These are phyloP conservation scores for Cladophialophora immunda DNA, from an alignment of 2,329 filamentous ascomycete genomes.

Conservation along the genomic window DNA sequence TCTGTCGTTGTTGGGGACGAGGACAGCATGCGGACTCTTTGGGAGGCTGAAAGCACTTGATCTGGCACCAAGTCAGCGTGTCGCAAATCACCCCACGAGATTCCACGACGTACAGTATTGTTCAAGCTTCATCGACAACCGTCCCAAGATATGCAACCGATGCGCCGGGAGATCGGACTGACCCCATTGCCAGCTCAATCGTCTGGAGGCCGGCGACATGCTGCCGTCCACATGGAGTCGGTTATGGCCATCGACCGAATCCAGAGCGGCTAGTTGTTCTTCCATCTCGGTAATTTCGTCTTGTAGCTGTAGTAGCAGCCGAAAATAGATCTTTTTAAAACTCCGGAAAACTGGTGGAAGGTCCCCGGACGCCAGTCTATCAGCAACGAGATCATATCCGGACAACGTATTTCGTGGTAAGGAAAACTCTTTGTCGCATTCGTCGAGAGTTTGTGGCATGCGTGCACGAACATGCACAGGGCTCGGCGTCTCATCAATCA, in stretches of 20 bases:
- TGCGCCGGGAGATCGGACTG: slow-evolving; percentile 63
- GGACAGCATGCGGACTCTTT: slow-evolving; percentile 33
- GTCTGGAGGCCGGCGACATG: slow-evolving; percentile 50
- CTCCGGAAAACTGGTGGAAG: slow-evolving; percentile 76
- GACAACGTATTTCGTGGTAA: slow-evolving; percentile 22
- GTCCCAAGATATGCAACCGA: slow-evolving; percentile 62
- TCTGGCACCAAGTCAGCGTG: slow-evolving; percentile 34
- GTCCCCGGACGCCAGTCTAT: slow-evolving; percentile 56
- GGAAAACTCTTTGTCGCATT: slow-evolving; percentile 13
- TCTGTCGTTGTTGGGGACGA: slow-evolving; percentile 29
- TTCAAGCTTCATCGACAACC: slow-evolving; percentile 65
- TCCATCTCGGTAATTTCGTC: slow-evolving; percentile 85
- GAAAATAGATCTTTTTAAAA: slow-evolving; percentile 83
- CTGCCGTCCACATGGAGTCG: slow-evolving; percentile 46
- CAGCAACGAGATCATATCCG: slow-evolving; percentile 68
- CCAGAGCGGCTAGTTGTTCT: slow-evolving; percentile 75
- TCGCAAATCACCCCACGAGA: not conserved
- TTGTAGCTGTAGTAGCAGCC: slow-evolving; percentile 81
- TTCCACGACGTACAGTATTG: slow-evolving; percentile 64
- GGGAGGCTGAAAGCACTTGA: slow-evolving; percentile 42
- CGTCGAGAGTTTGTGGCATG: slow-evolving; percentile 8
- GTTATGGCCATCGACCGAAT: slow-evolving; percentile 55
- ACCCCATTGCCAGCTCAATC: slow-evolving; percentile 57
- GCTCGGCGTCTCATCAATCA: slow-evolving; percentile 22
- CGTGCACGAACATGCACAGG: slow-evolving; percentile 20